Base-by-base conservation (phyloP, 2,329 filamentous ascomycete genomes). In the Cladosporium sp. region DNA sequence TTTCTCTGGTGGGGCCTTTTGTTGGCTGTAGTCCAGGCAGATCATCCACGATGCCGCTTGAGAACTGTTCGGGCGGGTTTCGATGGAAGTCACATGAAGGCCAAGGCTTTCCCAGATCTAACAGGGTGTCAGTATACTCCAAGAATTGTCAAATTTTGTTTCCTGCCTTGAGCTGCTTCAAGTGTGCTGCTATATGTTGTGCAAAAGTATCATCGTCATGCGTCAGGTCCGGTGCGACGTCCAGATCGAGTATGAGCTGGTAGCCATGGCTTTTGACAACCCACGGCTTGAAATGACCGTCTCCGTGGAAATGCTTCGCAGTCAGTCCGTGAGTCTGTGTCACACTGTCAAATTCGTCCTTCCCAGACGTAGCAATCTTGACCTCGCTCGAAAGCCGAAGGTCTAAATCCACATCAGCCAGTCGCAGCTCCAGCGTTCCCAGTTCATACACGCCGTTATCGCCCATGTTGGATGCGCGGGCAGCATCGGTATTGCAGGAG, bases 401-500 rank as follows among this genome's bases (percentile, higher is more conserved):
- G 36, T 26, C 38, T 41, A 65, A 8, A 21, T 55, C 34, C 36
- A 41, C 32, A 59, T 57, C 54, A 52, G 60, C 60, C 36, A 55
- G 51, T 21, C 21, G 62, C 34, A 52, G 52, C 21, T 63, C 59
- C 55, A 58, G 51, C 30, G 28, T 8, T 30, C 59, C 52, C 28
- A 67, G 52, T 34, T 59, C 64, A 21, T 55, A 62, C 49, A 59
- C 44, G 26, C 38, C 30, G 62, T 54, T 63, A 26, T 55, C 57
- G 57, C 47, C 36, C 64, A 65, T 65, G 44, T 60, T 65, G 64
- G 49, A 65, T 41, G 54, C 30, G 57, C 57, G 36, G 47, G 64
- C 47, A 59, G 44, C 44, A 59, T 65, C 47, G 44, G 64, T 54
- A 52, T 54, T 30, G 28, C 24, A 34, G 14, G 30, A 26, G 15